Base-by-base conservation (phyloP, 371 early-diverging fungal genomes). In the Mortierella sp. region DNA sequence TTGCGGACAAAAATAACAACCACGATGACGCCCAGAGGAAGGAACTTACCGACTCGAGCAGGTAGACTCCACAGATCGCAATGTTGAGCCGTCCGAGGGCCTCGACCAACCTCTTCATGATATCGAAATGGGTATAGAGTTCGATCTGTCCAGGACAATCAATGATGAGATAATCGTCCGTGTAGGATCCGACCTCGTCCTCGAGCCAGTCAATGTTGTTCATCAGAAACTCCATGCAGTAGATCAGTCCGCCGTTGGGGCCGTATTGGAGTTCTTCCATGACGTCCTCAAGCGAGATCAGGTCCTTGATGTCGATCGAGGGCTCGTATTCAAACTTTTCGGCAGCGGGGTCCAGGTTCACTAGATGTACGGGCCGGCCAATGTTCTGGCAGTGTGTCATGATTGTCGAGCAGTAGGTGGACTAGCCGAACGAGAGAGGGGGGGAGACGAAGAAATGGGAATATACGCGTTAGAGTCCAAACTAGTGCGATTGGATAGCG, bases 71-170 rank as follows among this genome's bases (percentile, higher is more conserved):
- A 76, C 96, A 96, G 19, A 95, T 92, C 4, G 87, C 79, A 87
- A 95, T 92, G 69, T 94, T 91, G 86, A 90, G 85, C 45, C 90
- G 90, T 64, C 87, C 87, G 52, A 99, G 77, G 22, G 89, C 81
- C 52, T 94, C 92, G 41, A 96, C 93, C 48, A 99, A 70, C 19
- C 91, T 90, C 63, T 91, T 91, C 95, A 99, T 97, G 66, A 98
- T 94, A 22, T 96, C 94, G 53, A 97, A 96, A 85, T 99, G 99
- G n/a, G 99, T 98, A 88, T 99, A 99, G 50, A 99, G 91, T 87
- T 99, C 99, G 69, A 99, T 98, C 87, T 99, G 99, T 47, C 95
- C 99, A n/a, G 99, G 99, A 80, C 99, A 99, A 86, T 99, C 99
- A 73, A 99, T 93, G 52, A 99, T 94, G 66, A 99, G 87, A 80